phyloP scores from a whole-genome alignment of 768 basidiomycete genomes.

The Chlorophyllum brunneum region DNA sequence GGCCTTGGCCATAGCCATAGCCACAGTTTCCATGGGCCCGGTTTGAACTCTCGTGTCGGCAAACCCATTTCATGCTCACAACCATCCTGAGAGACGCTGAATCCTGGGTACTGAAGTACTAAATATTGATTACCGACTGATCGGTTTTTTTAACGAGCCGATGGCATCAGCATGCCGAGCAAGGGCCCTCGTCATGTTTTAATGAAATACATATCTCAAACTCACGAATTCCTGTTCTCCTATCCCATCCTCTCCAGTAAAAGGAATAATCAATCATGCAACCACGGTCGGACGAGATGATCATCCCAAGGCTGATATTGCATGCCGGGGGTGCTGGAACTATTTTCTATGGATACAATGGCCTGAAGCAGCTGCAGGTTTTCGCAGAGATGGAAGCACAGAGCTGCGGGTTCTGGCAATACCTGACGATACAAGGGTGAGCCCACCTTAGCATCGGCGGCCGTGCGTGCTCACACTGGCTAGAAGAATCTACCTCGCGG shows the following conservation, averaged over 20 bases:
- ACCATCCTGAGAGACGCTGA: too few relatives aligned
- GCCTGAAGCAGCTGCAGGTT: constrained; percentile 23
- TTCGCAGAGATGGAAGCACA: constrained; percentile 34
- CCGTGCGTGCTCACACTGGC: not conserved
- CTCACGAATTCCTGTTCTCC: not conserved
- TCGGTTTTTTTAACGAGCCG: not conserved
- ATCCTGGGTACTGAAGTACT: too few relatives aligned
- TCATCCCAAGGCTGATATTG: constrained; percentile 17
- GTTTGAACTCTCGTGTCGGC: not conserved
- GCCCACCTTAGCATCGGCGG: constrained; percentile 13
- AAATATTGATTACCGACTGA: too few relatives aligned
- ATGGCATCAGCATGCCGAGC: constrained; percentile 10
- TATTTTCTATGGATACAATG: constrained; percentile 35
- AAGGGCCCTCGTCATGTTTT: not conserved
- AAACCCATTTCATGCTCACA: too few relatives aligned
- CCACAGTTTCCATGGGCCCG: too few relatives aligned
- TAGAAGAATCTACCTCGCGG: constrained; percentile 33
- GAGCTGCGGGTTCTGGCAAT: constrained; percentile 67
- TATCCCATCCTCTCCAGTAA: not conserved
- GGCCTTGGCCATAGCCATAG: too few relatives aligned
- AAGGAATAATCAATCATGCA: not conserved
- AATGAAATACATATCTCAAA: too few relatives aligned
- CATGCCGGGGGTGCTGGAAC: constrained; percentile 27
- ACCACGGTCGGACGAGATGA: not conserved
- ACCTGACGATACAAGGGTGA: constrained; percentile 76